Conservation (phyloP, 345 rosid species). For the Gossypium stocksii region DNA sequence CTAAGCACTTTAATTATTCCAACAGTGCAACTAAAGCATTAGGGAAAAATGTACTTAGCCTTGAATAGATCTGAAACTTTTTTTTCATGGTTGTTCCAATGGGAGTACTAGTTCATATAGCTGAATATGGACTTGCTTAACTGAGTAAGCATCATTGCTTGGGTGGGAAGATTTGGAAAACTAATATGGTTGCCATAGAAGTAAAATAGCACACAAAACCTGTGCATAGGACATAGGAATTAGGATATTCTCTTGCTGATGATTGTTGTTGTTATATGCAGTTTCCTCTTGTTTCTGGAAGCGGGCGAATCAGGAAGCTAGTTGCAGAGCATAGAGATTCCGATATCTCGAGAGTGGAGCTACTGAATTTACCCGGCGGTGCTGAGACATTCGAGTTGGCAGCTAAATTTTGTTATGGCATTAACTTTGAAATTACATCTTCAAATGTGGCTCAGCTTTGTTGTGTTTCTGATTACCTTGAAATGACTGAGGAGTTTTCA, state of each 20-base stretch:
- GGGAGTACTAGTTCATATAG: neutral
- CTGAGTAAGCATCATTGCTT: neutral
- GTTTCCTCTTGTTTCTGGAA: slow-evolving; percentile 91
- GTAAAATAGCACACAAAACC: neutral
- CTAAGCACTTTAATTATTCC: neutral
- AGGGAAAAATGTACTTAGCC: neutral
- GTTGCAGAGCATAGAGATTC: slow-evolving; percentile 88
- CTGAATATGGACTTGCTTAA: neutral
- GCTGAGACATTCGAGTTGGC: slow-evolving; percentile 78
- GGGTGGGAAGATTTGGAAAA: neutral
- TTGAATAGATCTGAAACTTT: neutral
- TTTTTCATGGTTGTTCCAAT: neutral
- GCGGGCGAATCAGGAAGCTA: slow-evolving; percentile 77
- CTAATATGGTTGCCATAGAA: neutral
- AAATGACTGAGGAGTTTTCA: slow-evolving; percentile 86
- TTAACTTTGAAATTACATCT: slow-evolving; percentile 85
- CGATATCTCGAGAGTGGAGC: slow-evolving; percentile 83
- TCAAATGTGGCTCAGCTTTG: slow-evolving; percentile 80
- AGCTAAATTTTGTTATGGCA: slow-evolving; percentile 90
- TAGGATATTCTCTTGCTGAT: neutral
- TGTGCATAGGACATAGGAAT: neutral
- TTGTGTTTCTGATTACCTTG: slow-evolving; percentile 87
- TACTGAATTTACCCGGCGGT: slow-evolving; percentile 89
- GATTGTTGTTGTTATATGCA: slow-evolving; percentile 31
- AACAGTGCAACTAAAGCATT: too few relatives aligned